Evolutionary conservation across 2,329 filamentous ascomycete genomes (phyloP), one percentile per base, ranked within the genome.

Genomic region (Phialophora chinensis): DNA sequence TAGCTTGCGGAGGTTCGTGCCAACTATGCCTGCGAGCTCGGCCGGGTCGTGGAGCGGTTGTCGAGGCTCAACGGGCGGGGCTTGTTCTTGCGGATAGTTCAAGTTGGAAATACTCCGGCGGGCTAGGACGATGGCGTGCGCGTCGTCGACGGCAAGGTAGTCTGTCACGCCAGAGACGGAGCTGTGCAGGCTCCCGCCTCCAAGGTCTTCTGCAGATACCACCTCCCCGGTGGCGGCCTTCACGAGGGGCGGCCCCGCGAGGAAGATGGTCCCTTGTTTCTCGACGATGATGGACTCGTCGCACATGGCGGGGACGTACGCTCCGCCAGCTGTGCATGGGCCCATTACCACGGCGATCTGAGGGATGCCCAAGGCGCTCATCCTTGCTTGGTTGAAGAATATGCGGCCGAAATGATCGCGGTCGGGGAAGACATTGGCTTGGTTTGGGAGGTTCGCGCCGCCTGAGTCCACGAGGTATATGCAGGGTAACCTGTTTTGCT

Each of bases 321-420:
- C 94, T 56, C 94, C 94, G 59, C 94, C 94, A 1, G 94, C 94
- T 0, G 95, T 99, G 80, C 95, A 99, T 52, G 94, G 91, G 0
- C 94, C 94, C 94, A 99, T 97, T 55, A 99, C 94, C 2, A 97
- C 92, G 10, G 92, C 90, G 72, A 99, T 91, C 76, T 98, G 94
- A 0, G 94, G 94, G 68, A 98, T 96, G 4, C 93, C 92, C 72
- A 89, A 81, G 1, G 90, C 86, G 72, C 91, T 95, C 93, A 98
- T 97, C 74, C 92, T 86, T 2, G 95, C 94, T 79, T 99, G 94
- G 81, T 99, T 97, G 84, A 91, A 99, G 84, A 99, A 99, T 77
- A 98, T 97, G 71, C 94, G 91, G 42, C 94, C 93, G 76, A 99
- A 98, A 79, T 98, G 94, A 62, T 97, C 92, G 71, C 89, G 86